phyloP scores from a whole-genome alignment of 148 eudicot species.

The Dysphania ambrosioides region DNA sequence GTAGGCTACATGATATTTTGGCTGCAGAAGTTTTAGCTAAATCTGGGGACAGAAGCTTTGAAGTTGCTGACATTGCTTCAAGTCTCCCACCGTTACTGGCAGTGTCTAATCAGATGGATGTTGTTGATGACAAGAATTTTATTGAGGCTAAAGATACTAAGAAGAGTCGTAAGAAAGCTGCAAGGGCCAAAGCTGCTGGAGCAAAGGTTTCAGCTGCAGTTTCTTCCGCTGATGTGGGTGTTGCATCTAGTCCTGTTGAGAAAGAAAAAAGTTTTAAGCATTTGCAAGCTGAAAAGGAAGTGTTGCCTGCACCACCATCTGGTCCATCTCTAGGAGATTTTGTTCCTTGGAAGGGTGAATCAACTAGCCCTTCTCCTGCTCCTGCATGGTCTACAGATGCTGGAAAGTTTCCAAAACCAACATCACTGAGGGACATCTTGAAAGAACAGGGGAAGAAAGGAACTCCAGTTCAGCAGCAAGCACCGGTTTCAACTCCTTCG shows the following conservation, averaged over 20 bases:
- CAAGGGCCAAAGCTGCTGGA: constrained; percentile 65
- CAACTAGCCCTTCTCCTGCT: constrained; percentile 55
- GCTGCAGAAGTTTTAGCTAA: constrained; percentile 52
- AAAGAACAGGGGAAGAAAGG: constrained; percentile 66
- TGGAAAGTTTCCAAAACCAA: constrained; percentile 53
- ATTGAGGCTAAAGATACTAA: constrained; percentile 92
- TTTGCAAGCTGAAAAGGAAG: constrained; percentile 59
- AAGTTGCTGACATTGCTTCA: constrained; percentile 30
- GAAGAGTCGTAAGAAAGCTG: constrained; percentile 85
- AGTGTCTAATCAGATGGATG: constrained; percentile 32
- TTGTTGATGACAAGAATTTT: constrained; percentile 58
- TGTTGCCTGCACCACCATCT: constrained; percentile 65
- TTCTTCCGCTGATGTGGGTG: constrained; percentile 38
- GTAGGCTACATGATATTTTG: constrained; percentile 71
- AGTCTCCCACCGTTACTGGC: constrained; percentile 35
- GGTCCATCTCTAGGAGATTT: constrained; percentile 94
- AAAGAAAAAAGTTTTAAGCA: constrained; percentile 58
- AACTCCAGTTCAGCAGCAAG: constrained; percentile 33
- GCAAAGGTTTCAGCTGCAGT: constrained; percentile 42
- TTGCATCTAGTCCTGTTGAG: constrained; percentile 55
- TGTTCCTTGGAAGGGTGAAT: constrained; percentile 86
- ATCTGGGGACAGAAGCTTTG: constrained; percentile 39
- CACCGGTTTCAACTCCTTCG: constrained; percentile 47
- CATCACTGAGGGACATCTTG: constrained; percentile 80
- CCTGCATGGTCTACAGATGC: constrained; percentile 92